Evolutionary conservation across 257 asterid species (phyloP).

Genomic region (Cinchona pubescens): DNA sequence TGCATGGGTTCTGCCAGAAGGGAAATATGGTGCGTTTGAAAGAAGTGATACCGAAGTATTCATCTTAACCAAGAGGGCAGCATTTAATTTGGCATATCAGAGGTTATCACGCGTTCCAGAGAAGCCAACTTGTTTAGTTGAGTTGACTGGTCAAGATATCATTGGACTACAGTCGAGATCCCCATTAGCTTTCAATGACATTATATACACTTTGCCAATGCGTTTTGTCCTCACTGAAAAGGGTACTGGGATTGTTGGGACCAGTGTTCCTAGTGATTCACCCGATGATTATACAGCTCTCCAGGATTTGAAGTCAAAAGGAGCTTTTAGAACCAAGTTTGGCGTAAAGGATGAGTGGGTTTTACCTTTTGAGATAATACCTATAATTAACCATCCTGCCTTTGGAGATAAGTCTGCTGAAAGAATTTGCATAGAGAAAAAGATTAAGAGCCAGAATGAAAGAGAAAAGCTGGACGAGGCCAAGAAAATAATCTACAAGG

Average conservation of each 20-base stretch:
- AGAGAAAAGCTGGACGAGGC: constrained; percentile 96
- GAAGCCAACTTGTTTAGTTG: constrained; percentile 76
- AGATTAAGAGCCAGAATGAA: constrained; percentile 88
- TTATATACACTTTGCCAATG: constrained; percentile 88
- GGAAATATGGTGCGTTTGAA: constrained; percentile 91
- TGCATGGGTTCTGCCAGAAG: constrained; percentile 94
- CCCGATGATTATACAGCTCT: constrained; percentile 93
- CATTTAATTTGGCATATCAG: constrained; percentile 89
- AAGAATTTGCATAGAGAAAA: constrained; percentile 75
- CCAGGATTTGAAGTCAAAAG: constrained; percentile 73
- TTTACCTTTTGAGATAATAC: constrained; percentile 79
- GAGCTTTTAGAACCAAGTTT: constrained; percentile 77
- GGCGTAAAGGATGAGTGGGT: constrained; percentile 95
- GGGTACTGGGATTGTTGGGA: constrained; percentile 95
- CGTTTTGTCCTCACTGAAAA: constrained; percentile 81
- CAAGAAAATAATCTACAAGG: constrained; percentile 82
- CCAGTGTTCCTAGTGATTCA: constrained; percentile 96
- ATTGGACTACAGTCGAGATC: constrained; percentile 75
- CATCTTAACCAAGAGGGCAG: constrained; percentile 70
- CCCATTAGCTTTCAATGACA: constrained; percentile 69
- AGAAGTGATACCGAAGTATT: constrained; percentile 74
- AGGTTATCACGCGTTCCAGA: constrained; percentile 63
- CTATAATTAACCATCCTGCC: constrained; percentile 85
- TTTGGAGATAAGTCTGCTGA: constrained; percentile 92
- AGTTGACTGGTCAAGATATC: constrained; percentile 87